Evolutionary conservation across 2,329 filamentous ascomycete species (phyloP).

Genomic region (Colletotrichum coccodes): DNA sequence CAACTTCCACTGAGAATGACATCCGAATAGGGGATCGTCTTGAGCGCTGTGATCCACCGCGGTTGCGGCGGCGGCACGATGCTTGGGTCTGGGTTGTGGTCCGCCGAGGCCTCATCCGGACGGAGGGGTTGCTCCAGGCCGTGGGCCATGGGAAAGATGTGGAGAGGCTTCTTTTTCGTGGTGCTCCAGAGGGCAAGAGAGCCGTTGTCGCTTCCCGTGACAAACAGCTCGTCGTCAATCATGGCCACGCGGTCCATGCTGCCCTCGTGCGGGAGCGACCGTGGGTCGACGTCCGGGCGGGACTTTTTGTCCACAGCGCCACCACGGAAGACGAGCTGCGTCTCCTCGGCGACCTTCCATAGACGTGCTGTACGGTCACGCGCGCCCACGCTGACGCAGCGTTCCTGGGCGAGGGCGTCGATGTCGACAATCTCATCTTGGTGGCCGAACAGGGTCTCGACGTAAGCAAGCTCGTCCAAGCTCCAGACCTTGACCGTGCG

Average conservation of each 20-base stretch:
- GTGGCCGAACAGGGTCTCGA: constrained; percentile 96
- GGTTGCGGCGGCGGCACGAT: constrained; percentile 74
- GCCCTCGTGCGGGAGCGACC: constrained; percentile 75
- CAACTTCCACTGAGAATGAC: constrained; percentile 92
- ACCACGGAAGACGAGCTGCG: constrained; percentile 93
- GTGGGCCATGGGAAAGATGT: constrained; percentile 82
- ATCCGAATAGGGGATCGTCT: constrained; percentile 89
- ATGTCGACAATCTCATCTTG: constrained; percentile 91
- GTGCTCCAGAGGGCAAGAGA: constrained; percentile 87
- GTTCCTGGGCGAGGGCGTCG: constrained; percentile 84
- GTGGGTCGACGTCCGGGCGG: constrained; percentile 52
- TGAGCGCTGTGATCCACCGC: constrained; percentile 89
- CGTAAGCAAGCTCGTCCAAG: constrained; percentile 89
- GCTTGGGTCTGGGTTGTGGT: constrained; percentile 68
- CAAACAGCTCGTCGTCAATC: constrained; percentile 87
- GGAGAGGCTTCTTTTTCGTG: constrained; percentile 94
- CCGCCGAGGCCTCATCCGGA: constrained; percentile 78
- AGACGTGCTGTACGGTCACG: constrained; percentile 90
- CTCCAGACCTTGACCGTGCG: constrained; percentile 97
- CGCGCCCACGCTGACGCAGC: constrained; percentile 90
- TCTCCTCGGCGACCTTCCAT: constrained; percentile 97
- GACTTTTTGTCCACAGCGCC: constrained; percentile 66
- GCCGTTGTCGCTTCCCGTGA: constrained; percentile 94
- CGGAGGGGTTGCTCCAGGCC: constrained; percentile 80
- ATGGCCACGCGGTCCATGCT: constrained; percentile 93